Evolutionary conservation across 2,329 filamentous ascomycete genomes (phyloP), one percentile per base, ranked within the genome.

Genomic region (Ambrosiella cleistominuta): DNA sequence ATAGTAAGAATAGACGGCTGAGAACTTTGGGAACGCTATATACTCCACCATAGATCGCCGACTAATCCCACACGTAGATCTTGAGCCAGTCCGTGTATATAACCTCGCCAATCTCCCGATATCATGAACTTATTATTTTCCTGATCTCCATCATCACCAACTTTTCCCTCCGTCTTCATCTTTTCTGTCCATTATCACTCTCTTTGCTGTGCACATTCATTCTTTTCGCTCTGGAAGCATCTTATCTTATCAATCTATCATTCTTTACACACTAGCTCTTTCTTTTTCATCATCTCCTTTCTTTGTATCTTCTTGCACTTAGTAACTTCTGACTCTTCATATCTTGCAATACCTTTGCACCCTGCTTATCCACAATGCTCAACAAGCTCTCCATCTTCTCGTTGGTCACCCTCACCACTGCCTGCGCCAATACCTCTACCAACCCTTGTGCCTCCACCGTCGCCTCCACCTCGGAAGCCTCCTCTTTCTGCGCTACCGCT

Each of bases 371-470:
- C 59, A 61, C 39, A 47, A 61, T 61, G 59, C 51, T 58, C n/a
- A 54, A 55, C 12, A 37, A 56, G 40, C 44, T 61, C 53, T 56
- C 44, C 7, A 3, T 47, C n/a, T 44, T 61, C 17, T 59, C 57
- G 13, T 39, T 61, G 12, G 44, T 56, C 7, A 56, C 59, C 27
- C 52, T 50, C 12, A 52, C 61, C 55, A 54, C 54, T 45, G 52
- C 59, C 27, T 56, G 56, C 36, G 53, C 56, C 52, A 56, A 61
- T 39, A 38, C 53, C 11, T 4, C 63, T 45, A 56, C 60, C 37
- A 65, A 65, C 57, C 57, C 59, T 35, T 65, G 63, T 44, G 64
- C 64, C 60, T 36, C 61, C 64, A 13, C 59, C 58, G 54, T 51
- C 7, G 58, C 62, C 42, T 62, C 63, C 42, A 55, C 57, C 19